These are phyloP conservation scores for Prinsepia uniflora DNA, from an alignment of 306 rosid species.

Conservation along the genomic window DNA sequence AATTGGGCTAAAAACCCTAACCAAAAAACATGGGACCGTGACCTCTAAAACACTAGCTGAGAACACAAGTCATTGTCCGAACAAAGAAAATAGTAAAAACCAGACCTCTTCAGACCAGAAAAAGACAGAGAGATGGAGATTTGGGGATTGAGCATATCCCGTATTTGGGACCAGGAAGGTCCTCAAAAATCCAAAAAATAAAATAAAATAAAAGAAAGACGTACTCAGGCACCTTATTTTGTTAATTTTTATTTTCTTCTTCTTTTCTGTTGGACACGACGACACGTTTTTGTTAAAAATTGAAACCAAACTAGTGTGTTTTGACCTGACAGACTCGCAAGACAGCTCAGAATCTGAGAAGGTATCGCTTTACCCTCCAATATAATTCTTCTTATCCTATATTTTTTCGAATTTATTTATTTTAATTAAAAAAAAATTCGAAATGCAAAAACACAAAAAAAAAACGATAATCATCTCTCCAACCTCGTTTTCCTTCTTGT, in stretches of 20 bases:
- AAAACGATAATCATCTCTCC: constrained; percentile 14
- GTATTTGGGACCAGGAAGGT: not conserved
- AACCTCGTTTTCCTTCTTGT: constrained; percentile 16
- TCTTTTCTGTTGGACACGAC: not conserved
- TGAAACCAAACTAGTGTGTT: not conserved
- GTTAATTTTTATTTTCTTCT: not conserved
- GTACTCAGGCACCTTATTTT: not conserved
- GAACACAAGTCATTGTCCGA: too few relatives aligned
- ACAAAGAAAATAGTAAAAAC: not conserved
- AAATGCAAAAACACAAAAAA: not conserved
- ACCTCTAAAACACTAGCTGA: too few relatives aligned
- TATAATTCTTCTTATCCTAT: not conserved
- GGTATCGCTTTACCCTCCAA: constrained; percentile 22
- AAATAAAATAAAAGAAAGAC: too few relatives aligned
- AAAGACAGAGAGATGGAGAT: not conserved
- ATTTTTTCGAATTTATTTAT: too few relatives aligned
- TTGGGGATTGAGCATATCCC: not conserved
- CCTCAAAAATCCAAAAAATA: not conserved
- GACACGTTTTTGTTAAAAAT: not conserved
- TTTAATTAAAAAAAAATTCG: not conserved
- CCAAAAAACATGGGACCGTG: not conserved
- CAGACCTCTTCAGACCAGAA: not conserved
- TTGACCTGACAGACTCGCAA: not conserved
- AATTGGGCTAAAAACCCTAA: not conserved
- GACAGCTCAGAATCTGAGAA: constrained; percentile 32